Conservation (phyloP, 192 early-diverging fungal species). For the Allomyces javanicus region DNA sequence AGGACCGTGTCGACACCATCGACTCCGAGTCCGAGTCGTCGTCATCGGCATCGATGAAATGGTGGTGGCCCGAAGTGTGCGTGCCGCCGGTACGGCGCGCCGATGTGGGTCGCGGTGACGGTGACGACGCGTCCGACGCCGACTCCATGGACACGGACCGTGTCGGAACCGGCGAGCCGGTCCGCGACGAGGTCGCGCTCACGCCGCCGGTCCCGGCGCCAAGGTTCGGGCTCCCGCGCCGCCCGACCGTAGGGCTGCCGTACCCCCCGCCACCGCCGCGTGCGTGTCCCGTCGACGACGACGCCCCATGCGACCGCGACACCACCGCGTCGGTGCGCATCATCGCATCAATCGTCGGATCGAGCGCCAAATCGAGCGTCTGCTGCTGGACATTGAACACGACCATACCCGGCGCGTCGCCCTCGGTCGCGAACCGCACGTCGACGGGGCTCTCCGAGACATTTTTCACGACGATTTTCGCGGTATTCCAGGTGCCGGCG, state of each 20-base stretch:
- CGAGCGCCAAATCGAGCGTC: no score
- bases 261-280: no score
- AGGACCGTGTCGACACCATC: background rate
- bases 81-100: background rate
- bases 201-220: slow-evolving; percentile 6
- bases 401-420: background rate
- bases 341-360: background rate
- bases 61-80: no score
- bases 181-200: slow-evolving; percentile 11
- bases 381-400: background rate
- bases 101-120: slow-evolving; percentile 7
- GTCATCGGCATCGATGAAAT: slow-evolving; percentile 7
- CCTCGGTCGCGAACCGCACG: slow-evolving; percentile 37
- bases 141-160: slow-evolving; percentile 15
- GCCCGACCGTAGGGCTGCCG: no score
- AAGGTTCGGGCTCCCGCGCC: no score
- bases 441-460: slow-evolving; percentile 52
- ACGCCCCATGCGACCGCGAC: slow-evolving; percentile 1
- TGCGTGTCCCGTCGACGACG: background rate
- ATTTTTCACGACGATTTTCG: slow-evolving; percentile 63
- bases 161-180: slow-evolving; percentile 13
- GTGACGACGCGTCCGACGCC: background rate
- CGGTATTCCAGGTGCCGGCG: slow-evolving; percentile 67
- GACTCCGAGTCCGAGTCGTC: slow-evolving; percentile 12
- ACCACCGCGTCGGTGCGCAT: slow-evolving; percentile 4